phyloP scores from a whole-genome alignment of 2,329 filamentous ascomycete species.

The Albophoma yamanashiensis region DNA sequence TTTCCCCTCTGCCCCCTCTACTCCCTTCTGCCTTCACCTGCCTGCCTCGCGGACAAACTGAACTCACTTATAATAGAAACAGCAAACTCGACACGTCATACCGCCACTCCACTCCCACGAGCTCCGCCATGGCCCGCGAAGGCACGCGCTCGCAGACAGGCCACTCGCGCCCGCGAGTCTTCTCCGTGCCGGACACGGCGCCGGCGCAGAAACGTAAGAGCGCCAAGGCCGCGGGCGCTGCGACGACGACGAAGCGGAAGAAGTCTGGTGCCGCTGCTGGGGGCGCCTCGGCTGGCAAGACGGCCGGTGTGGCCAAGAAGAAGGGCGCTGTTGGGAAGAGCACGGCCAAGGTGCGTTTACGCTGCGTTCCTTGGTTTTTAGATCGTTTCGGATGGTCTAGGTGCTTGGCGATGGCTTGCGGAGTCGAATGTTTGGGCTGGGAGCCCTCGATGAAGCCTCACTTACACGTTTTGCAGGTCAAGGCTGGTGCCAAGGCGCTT shows the following conservation, averaged over 20 bases:
- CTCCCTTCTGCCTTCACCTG: too few species aligned
- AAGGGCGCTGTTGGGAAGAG: background rate
- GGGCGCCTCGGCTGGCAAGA: background rate
- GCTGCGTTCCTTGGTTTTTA: background rate
- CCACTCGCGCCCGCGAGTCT: slow-evolving; percentile 41
- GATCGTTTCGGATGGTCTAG: background rate
- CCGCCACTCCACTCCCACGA: background rate
- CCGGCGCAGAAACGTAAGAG: slow-evolving; percentile 31
- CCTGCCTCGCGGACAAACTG: background rate
- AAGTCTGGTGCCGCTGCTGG: background rate
- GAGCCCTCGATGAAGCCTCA: background rate
- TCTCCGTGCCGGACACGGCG: slow-evolving; percentile 35
- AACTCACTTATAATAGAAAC: background rate
- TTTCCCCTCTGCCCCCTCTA: too few species aligned
- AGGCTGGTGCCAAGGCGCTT: background rate
- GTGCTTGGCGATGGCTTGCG: background rate
- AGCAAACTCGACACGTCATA: background rate
- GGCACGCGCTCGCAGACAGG: slow-evolving; percentile 41
- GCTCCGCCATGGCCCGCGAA: slow-evolving; percentile 33
- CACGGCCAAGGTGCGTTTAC: background rate
- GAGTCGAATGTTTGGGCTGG: background rate
- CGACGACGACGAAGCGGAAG: background rate
- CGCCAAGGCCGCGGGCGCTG: slow-evolving; percentile 4
- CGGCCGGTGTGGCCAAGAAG: background rate
- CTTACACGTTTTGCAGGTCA: background rate